These are phyloP conservation scores for Phytopythium litorale DNA, from an alignment of 352 stramenopile species.

Conservation along the genomic window DNA sequence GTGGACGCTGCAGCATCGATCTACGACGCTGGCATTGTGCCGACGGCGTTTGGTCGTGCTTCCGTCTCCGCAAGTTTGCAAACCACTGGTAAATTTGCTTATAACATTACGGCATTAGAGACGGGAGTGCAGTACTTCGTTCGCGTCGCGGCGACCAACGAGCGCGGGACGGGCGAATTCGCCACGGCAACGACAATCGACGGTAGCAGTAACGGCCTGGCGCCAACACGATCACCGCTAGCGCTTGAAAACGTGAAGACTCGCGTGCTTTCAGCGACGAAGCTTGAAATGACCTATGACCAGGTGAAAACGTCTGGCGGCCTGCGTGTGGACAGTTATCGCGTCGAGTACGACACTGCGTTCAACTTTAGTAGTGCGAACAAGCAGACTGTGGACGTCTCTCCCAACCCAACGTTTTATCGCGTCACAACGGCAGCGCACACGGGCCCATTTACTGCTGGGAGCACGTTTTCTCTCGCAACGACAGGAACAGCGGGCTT, in stretches of 20 bases:
- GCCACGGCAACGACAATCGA: slow-evolving; percentile 18
- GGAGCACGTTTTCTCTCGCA: slow-evolving; percentile 62
- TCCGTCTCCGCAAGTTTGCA: slow-evolving; percentile 15
- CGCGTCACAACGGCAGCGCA: slow-evolving; percentile 67
- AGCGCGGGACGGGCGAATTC: slow-evolving; percentile 75
- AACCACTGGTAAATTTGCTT: slow-evolving; percentile 20
- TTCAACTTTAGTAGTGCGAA: slow-evolving; percentile 26
- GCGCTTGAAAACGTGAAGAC: slow-evolving; percentile 42
- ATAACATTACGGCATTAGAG: slow-evolving; percentile 51
- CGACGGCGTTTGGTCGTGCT: slow-evolving; percentile 30
- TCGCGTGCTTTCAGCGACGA: slow-evolving; percentile 25
- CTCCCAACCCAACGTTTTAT: slow-evolving; percentile 37
- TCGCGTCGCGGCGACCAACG: slow-evolving; percentile 79
- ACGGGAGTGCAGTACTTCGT: slow-evolving; percentile 72
- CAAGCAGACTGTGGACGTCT: slow-evolving; percentile 16
- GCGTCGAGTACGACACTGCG: slow-evolving; percentile 40
- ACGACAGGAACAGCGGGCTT: slow-evolving; percentile 45
- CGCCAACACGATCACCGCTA: slow-evolving; percentile 49
- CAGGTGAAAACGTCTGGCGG: slow-evolving; percentile 55
- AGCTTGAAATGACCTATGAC: slow-evolving; percentile 58
- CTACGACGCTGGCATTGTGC: slow-evolving; percentile 22
- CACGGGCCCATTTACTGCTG: slow-evolving; percentile 57
- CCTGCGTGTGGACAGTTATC: slow-evolving; percentile 48
- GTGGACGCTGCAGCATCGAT: slow-evolving; percentile 25
- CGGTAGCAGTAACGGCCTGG: slow-evolving; percentile 15